These are phyloP conservation scores for Cadophora malorum DNA, from an alignment of 2,329 filamentous ascomycete species.

Conservation along the genomic window DNA sequence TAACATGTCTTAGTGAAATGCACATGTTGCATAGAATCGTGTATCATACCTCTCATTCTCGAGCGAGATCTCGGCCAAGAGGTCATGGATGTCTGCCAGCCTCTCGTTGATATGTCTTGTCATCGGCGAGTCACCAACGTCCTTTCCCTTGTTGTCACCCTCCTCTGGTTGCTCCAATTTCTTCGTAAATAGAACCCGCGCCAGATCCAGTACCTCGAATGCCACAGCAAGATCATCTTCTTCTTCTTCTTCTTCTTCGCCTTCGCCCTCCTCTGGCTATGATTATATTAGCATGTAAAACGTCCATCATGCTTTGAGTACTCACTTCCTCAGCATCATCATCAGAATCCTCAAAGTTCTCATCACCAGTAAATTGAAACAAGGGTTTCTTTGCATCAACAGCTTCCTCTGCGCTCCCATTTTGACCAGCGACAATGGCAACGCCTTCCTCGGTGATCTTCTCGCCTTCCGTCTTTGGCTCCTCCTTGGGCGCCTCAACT, in stretches of 20 bases:
- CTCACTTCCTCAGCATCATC: constrained; percentile 69
- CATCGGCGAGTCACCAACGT: constrained; percentile 47
- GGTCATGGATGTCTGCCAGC: constrained; percentile 89
- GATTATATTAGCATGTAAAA: constrained; percentile 50
- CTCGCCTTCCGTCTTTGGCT: constrained; percentile 45
- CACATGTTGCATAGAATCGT: neutral
- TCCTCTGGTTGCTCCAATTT: constrained; percentile 59
- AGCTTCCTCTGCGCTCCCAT: constrained; percentile 44
- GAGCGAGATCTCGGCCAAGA: constrained; percentile 94
- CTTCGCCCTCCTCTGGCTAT: constrained; percentile 53
- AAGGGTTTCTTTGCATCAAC: constrained; percentile 70
- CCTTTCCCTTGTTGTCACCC: constrained; percentile 55
- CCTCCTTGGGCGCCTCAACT: constrained; percentile 46
- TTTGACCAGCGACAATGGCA: constrained; percentile 47
- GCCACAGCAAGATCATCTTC: constrained; percentile 79
- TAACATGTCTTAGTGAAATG: constrained; percentile 43
- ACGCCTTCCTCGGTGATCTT: constrained; percentile 55
- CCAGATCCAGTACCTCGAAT: constrained; percentile 84
- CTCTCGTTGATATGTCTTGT: constrained; percentile 77
- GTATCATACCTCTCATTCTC: constrained; percentile 79
- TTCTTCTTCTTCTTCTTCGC: constrained; percentile 65
- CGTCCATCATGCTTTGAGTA: constrained; percentile 54
- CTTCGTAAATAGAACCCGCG: constrained; percentile 68
- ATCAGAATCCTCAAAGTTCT: constrained; percentile 87
- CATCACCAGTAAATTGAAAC: constrained; percentile 93